Evolutionary conservation across 805 yeast species (phyloP).

Genomic region (Candida pini): DNA sequence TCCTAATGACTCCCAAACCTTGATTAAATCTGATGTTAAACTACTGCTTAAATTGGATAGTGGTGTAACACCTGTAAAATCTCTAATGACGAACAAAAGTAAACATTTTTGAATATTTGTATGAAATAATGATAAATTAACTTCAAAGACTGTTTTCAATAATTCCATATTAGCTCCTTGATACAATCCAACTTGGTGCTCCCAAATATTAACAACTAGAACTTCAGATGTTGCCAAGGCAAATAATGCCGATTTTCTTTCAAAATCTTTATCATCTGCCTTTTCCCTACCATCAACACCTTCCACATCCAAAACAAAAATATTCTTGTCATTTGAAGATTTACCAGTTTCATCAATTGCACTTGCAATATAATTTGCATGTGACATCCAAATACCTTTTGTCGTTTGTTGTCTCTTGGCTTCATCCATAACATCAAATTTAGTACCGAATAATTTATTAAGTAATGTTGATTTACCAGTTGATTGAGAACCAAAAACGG

Average conservation of each 20-base stretch:
- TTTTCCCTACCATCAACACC: slow-evolving; percentile 98
- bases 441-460: slow-evolving; percentile 79
- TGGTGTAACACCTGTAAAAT: slow-evolving; percentile 86
- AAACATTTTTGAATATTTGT: slow-evolving; percentile 51
- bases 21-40: slow-evolving; percentile 60
- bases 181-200: slow-evolving; percentile 91
- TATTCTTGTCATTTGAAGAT: slow-evolving; percentile 24
- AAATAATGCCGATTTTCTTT: slow-evolving; percentile 91
- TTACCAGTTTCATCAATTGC: slow-evolving; percentile 7
- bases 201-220: slow-evolving; percentile 92
- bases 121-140: slow-evolving; percentile 81
- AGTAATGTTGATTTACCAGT: slow-evolving; percentile 94
- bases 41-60: slow-evolving; percentile 63
- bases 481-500: slow-evolving; percentile 96
- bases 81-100: slow-evolving; percentile 84
- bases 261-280: slow-evolving; percentile 98
- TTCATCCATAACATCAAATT: slow-evolving; percentile 92
- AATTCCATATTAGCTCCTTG: slow-evolving; percentile 98
- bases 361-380: slow-evolving; percentile 38
- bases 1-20: slow-evolving; percentile 71
- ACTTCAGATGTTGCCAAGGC: slow-evolving; percentile 91
- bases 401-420: slow-evolving; percentile 83
- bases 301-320: slow-evolving; percentile 93
- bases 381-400: slow-evolving; percentile 75
- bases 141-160: slow-evolving; percentile 93